Evolutionary conservation across 2,329 filamentous ascomycete species (phyloP).

Genomic region (Penicillium sp.): DNA sequence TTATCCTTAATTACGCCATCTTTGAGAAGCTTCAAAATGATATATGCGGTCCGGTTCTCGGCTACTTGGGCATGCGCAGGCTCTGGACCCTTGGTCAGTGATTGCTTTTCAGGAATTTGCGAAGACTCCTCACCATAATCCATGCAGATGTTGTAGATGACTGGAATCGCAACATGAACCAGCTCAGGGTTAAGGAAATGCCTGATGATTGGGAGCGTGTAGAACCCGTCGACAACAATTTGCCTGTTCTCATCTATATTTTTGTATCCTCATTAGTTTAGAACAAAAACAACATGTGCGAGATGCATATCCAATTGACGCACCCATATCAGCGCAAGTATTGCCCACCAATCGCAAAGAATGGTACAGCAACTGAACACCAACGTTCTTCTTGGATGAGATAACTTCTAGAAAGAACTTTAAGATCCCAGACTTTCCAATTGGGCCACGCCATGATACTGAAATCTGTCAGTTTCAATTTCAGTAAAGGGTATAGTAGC

Average conservation of each 20-base stretch:
- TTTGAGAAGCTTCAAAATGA: conserved; percentile 41
- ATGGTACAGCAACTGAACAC: conserved; percentile 42
- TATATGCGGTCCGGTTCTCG: conserved; percentile 41
- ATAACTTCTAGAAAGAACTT: conserved; percentile 48
- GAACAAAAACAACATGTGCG: not conserved
- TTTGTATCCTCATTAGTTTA: conserved; percentile 15
- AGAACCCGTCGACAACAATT: conserved; percentile 44
- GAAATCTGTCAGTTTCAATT: conserved; percentile 1
- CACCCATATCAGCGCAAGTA: conserved; percentile 51
- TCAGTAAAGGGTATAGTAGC: not conserved
- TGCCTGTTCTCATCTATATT: conserved; percentile 48
- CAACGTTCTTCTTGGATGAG: conserved; percentile 35
- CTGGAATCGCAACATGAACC: conserved; percentile 46
- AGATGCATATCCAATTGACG: conserved; percentile 5
- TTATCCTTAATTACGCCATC: conserved; percentile 39
- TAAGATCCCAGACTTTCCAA: conserved; percentile 46
- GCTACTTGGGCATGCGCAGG: conserved; percentile 46
- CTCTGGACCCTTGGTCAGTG: conserved; percentile 36
- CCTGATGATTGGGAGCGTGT: conserved; percentile 44
- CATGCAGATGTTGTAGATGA: conserved; percentile 52
- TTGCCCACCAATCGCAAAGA: conserved; percentile 50
- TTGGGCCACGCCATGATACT: conserved; percentile 47
- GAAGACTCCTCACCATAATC: conserved; percentile 44
- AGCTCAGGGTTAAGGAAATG: conserved; percentile 41
- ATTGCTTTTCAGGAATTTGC: not conserved